Evolutionary conservation across 495 filamentous ascomycete genomes (phyloP), one percentile per base, ranked within the genome.

Genomic region (Neurospora sp.): DNA sequence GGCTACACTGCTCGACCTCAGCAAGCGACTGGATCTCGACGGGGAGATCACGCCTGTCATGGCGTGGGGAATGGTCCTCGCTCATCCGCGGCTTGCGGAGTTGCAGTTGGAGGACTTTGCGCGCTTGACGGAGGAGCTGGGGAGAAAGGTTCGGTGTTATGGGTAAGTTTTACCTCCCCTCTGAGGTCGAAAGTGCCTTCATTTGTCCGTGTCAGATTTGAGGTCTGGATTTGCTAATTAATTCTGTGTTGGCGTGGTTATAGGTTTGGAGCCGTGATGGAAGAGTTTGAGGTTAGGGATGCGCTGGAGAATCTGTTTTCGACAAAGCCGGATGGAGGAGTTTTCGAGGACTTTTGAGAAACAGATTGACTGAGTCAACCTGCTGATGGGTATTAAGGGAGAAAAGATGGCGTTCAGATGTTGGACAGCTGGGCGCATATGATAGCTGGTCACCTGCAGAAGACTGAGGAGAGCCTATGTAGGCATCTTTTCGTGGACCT

Each of bases 31-130:
- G 8, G 90, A 95, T 73, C 89, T 96, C 0, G 94, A 97, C 74
- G 93, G 93, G 35, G 96, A 99, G 82, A 92, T 99, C 80, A 97
- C 95, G n/a, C 96, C 96, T 0, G 91, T 98, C 72, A 96, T 96
- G 93, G 95, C 95, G 1, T 95, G 95, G 87, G 91, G 93, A 74
- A 91, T 90, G 81, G 87, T 99, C 39, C 86, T 93, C 69, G 86
- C 85, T 69, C 90, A 98, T 81, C 88, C 90, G 74, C 82, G 91
- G 69, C 89, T 95, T 72, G 75, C 74, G 3, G 86, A 90, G 72
- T 80, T 99, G 76, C 88, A 83, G 66, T 79, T 79, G 69, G 87
- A 89, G 62, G 94, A 99, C 76, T 88, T 98, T 78, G 87, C 89
- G 79, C 85, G 85, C 70, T 84, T 98, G 71, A 89, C 90, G 35